Evolutionary conservation across 2,329 filamentous ascomycete genomes (phyloP).

Genomic region (Capronia epimyces): DNA sequence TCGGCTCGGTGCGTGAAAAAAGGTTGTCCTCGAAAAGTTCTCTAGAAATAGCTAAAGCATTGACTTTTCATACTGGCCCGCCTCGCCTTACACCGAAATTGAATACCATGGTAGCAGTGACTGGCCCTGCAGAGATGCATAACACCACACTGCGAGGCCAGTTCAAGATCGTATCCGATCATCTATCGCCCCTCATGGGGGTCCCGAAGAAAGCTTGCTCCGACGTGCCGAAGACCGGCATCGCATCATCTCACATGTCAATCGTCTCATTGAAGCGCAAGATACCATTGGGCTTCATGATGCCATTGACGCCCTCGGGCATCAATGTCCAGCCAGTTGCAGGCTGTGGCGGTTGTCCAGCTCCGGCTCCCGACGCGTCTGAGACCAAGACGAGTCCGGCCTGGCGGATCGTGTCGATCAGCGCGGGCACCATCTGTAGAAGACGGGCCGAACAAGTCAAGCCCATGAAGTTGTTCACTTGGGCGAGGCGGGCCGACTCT

Average conservation of each 20-base stretch:
- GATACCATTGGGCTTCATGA: conserved; percentile 79
- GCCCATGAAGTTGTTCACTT: conserved; percentile 98
- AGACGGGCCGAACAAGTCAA: conserved; percentile 83
- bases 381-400: conserved; percentile 87
- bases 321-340: conserved; percentile 52
- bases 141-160: too few relatives aligned
- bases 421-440: conserved; percentile 83
- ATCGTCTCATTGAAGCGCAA: conserved; percentile 90
- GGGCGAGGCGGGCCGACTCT: conserved; percentile 85
- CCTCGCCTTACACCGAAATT: too few relatives aligned
- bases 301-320: conserved; percentile 79
- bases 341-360: conserved; percentile 19
- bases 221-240: too few relatives aligned
- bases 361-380: conserved; percentile 65
- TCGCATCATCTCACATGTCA: conserved; percentile 50
- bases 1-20: too few relatives aligned
- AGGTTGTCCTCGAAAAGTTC: too few relatives aligned
- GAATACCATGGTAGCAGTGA: too few relatives aligned
- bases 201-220: too few relatives aligned
- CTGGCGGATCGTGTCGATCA: conserved; percentile 90
- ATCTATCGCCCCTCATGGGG: too few relatives aligned
- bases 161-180: too few relatives aligned
- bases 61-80: too few relatives aligned
- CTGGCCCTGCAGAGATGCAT: too few relatives aligned
- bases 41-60: too few relatives aligned